Evolutionary conservation across 257 asterid species (phyloP).

Genomic region (Nemophila menziesii): DNA sequence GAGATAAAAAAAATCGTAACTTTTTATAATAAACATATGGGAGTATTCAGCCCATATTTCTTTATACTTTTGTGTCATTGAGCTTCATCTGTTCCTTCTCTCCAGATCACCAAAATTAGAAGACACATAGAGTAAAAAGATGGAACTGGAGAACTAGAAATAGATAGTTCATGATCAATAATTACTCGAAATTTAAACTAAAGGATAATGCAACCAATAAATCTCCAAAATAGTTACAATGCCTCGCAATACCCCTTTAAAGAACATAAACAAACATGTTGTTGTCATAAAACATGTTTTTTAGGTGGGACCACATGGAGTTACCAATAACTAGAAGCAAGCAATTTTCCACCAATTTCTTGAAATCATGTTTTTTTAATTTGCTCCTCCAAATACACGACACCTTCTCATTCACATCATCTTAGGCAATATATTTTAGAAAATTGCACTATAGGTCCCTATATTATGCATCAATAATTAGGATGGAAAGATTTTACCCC

Average conservation of each 20-base stretch:
- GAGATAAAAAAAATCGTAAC: too few relatives aligned
- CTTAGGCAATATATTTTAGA: too few relatives aligned
- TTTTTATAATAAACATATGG: slow-evolving; percentile 76
- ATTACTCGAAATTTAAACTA: slow-evolving; percentile 25
- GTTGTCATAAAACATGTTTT: too few relatives aligned
- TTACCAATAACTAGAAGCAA: slow-evolving; percentile 97
- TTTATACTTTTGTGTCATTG: slow-evolving; percentile 90
- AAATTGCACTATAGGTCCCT: too few relatives aligned
- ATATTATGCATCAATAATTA: too few relatives aligned
- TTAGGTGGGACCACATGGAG: too few relatives aligned
- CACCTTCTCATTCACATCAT: slow-evolving; percentile 46
- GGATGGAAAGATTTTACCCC: slow-evolving; percentile 42
- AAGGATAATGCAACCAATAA: slow-evolving; percentile 77
- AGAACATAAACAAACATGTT: background rate
- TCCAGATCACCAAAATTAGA: slow-evolving; percentile 76
- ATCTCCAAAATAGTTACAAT: slow-evolving; percentile 92
- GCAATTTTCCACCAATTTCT: slow-evolving; percentile 92
- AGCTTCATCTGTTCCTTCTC: slow-evolving; percentile 95
- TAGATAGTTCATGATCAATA: background rate
- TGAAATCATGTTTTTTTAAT: slow-evolving; percentile 80
- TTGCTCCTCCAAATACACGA: slow-evolving; percentile 89
- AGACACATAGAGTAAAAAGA: slow-evolving; percentile 87
- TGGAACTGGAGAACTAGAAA: slow-evolving; percentile 83
- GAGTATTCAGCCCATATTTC: slow-evolving; percentile 82
- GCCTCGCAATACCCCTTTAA: slow-evolving; percentile 94